Evolutionary conservation across 768 basidiomycete genomes (phyloP), one percentile per base, ranked within the genome.

Genomic region (Termitomyces eurrhizus): DNA sequence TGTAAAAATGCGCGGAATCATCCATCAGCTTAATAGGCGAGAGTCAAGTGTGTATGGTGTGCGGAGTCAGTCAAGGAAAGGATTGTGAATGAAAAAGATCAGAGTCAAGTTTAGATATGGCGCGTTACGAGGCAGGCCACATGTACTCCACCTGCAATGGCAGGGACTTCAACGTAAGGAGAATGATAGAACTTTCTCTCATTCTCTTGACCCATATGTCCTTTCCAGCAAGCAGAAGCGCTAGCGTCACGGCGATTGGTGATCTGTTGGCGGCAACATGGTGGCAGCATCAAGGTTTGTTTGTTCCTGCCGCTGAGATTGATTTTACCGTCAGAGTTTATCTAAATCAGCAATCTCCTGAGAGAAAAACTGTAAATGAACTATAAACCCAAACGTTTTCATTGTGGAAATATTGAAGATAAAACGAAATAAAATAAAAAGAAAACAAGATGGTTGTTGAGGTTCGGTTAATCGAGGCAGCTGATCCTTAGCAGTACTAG

Each of bases 121-220:
- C 80, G 76, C 76, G 79, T 62, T 66, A 67, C 83, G 82, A 78
- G 79, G 80, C 80, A 82, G 75, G 67, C 75, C 78, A 77, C 78
- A 79, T 77, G 76, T 69, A 70, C 11, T 73, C 65, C 62, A 48
- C 61, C 70, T 66, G 66, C 70, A 70, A 74, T 74, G 74, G 72
- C 71, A 71, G 69, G 74, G 68, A 74, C 70, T 68, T 64, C 70
- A 75, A 79, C 74, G 76, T 79, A 78, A 76, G 21, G 69, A 57
- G 60, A 51, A 52, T 50, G 65, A 64, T 67, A 57, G 57, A 68
- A 65, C 37, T 55, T 75, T 77, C 77, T 70, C 77, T 77, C 33
- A 55, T 75, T 77, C 77, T 70, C 76, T 77, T 74, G 77, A 65
- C 69, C 66, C 68, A 66, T 68, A 71, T 67, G 64, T 67, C 58